Conservation (phyloP, 345 rosid genomes). For the Brassica incana region DNA sequence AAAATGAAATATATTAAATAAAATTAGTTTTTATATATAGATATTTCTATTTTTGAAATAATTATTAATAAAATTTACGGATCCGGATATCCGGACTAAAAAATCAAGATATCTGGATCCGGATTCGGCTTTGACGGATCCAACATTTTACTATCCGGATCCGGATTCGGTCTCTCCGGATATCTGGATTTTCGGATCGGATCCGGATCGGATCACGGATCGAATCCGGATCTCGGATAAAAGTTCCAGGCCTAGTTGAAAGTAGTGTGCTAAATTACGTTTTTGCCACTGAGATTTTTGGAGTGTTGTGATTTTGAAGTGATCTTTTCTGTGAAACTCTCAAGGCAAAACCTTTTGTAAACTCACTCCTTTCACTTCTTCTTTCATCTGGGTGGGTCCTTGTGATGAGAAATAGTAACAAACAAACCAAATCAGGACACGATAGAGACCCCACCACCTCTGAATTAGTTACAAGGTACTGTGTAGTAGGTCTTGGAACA, state of each 20-base stretch:
- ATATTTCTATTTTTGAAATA: too few relatives aligned
- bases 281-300: conserved; percentile 16
- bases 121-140: too few relatives aligned
- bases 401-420: not conserved
- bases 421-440: not conserved
- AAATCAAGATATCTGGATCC: too few relatives aligned
- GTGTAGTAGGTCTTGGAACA: not conserved
- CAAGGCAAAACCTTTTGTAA: not conserved
- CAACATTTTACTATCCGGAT: too few relatives aligned
- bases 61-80: too few relatives aligned
- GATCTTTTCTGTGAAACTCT: not conserved
- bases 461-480: not conserved
- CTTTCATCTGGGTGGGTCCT: not conserved
- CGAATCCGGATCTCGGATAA: too few relatives aligned
- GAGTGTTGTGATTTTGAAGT: conserved; percentile 1
- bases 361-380: not conserved
- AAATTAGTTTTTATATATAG: too few relatives aligned
- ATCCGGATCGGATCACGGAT: too few relatives aligned
- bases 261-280: not conserved
- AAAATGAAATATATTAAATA: too few relatives aligned
- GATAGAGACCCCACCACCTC: not conserved
- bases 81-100: too few relatives aligned
- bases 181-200: too few relatives aligned
- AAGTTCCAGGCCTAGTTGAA: not conserved
- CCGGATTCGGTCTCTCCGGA: too few relatives aligned